Evolutionary conservation across 2,329 filamentous ascomycete genomes (phyloP).

Genomic region (Cladophialophora carrionii): DNA sequence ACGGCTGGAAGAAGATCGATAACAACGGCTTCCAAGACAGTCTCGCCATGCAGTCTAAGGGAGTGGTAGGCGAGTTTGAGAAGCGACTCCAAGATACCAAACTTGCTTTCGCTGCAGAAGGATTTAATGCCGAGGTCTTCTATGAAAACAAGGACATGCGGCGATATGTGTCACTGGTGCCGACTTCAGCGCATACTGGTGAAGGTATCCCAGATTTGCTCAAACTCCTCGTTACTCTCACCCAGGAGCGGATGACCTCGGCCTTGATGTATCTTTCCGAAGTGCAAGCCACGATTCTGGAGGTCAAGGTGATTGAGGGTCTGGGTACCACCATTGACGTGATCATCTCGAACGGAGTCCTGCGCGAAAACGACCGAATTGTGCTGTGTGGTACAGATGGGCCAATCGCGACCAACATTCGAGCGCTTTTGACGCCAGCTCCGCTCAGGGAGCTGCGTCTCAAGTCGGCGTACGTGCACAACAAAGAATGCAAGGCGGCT

Average conservation of each 20-base stretch:
- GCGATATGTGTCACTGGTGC: constrained; percentile 90
- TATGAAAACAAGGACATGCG: constrained; percentile 99
- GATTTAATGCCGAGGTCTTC: constrained; percentile 96
- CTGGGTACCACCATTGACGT: constrained; percentile 99
- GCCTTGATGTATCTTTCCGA: constrained; percentile 98
- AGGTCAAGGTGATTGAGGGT: constrained; percentile 98
- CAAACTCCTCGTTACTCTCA: constrained; percentile 88
- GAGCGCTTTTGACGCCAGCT: constrained; percentile 89
- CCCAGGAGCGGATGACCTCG: constrained; percentile 95
- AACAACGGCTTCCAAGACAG: constrained; percentile 98
- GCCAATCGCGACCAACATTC: constrained; percentile 90
- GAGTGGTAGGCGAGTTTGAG: constrained; percentile 90
- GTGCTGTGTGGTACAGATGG: constrained; percentile 97
- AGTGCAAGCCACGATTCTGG: constrained; percentile 94
- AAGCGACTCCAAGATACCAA: constrained; percentile 90
- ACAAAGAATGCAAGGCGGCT: constrained; percentile 98
- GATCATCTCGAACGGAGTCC: constrained; percentile 90
- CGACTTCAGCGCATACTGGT: constrained; percentile 96
- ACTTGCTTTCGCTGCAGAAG: constrained; percentile 90
- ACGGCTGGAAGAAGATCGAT: constrained; percentile 97
- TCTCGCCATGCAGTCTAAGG: constrained; percentile 84
- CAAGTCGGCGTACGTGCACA: constrained; percentile 96
- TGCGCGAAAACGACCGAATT: constrained; percentile 91
- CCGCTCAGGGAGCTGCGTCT: constrained; percentile 91
- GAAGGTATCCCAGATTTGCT: constrained; percentile 99